Evolutionary conservation across 768 basidiomycete genomes (phyloP).

Genomic region (Suillus weaverae): DNA sequence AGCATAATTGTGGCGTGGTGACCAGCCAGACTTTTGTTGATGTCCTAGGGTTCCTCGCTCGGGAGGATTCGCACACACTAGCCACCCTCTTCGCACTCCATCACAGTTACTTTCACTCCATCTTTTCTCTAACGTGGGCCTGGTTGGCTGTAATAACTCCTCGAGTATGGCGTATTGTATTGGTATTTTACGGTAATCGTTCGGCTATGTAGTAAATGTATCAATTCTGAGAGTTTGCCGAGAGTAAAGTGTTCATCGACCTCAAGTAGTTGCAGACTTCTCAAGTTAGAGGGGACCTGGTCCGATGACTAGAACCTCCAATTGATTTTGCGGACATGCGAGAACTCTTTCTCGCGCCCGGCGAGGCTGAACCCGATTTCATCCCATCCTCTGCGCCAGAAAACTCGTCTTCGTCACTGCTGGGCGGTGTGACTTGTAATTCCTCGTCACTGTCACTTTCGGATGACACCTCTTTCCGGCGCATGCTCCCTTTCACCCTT

Average conservation of each 20-base stretch:
- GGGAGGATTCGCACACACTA: too few species aligned
- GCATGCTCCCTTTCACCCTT: not conserved
- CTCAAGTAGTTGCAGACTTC: not conserved
- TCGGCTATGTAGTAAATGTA: not conserved
- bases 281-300: not conserved
- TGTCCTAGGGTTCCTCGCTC: not conserved
- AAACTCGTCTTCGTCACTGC: conserved; percentile 16
- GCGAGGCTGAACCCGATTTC: not conserved
- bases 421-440: not conserved
- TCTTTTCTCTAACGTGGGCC: not conserved
- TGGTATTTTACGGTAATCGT: not conserved
- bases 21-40: not conserved
- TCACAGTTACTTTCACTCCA: not conserved
- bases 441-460: conserved; percentile 4
- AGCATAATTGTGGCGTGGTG: not conserved
- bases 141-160: not conserved
- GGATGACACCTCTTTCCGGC: not conserved
- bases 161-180: not conserved
- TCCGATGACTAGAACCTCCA: not conserved
- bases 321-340: not conserved
- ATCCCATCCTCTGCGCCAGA: not conserved
- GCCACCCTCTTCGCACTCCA: not conserved
- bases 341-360: not conserved
- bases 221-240: not conserved
- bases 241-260: not conserved